A percentile compares a stretch with the other conserved stretches of the same genome.
phyloP scores from a whole-genome alignment of 2,329 filamentous ascomycete species.

The Xylaria sp. region DNA sequence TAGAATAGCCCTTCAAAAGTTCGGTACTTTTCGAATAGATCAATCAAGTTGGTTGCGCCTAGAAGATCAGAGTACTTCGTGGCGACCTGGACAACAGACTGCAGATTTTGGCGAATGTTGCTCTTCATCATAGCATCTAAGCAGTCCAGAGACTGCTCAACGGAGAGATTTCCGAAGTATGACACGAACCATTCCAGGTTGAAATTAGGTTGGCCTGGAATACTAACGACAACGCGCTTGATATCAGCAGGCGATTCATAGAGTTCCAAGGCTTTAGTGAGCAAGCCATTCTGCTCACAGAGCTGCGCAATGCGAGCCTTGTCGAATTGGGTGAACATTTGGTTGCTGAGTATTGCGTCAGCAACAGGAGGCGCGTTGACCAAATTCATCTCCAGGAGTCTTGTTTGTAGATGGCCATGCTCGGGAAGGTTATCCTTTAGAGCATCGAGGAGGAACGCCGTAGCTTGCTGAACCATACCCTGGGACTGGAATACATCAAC shows the following conservation, averaged over 20 bases:
- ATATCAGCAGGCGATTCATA: conserved; percentile 91
- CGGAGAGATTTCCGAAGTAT: conserved; percentile 94
- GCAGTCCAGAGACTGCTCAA: conserved; percentile 94
- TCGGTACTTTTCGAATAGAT: conserved; percentile 97
- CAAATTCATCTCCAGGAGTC: conserved; percentile 97
- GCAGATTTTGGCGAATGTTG: conserved; percentile 97
- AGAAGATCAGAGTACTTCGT: conserved; percentile 98
- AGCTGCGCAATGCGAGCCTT: conserved; percentile 87
- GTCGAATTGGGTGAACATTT: conserved; percentile 99
- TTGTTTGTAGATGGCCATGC: conserved; percentile 92
- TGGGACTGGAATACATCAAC: conserved; percentile 99
- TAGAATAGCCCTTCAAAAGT: conserved; percentile 97
- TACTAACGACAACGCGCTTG: conserved; percentile 89
- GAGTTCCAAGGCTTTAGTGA: conserved; percentile 89
- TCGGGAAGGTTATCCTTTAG: conserved; percentile 95
- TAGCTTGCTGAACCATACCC: conserved; percentile 97
- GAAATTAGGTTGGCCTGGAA: conserved; percentile 84
- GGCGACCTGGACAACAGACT: conserved; percentile 92
- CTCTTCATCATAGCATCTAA: conserved; percentile 95
- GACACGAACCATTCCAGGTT: conserved; percentile 90
- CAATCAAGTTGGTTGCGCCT: conserved; percentile 86
- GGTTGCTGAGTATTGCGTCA: conserved; percentile 96
- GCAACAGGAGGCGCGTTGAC: conserved; percentile 97
- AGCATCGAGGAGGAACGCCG: conserved; percentile 96
- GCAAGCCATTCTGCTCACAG: conserved; percentile 91